Base-by-base conservation (phyloP, 495 filamentous ascomycete genomes). In the Annulohypoxylon stygium region DNA sequence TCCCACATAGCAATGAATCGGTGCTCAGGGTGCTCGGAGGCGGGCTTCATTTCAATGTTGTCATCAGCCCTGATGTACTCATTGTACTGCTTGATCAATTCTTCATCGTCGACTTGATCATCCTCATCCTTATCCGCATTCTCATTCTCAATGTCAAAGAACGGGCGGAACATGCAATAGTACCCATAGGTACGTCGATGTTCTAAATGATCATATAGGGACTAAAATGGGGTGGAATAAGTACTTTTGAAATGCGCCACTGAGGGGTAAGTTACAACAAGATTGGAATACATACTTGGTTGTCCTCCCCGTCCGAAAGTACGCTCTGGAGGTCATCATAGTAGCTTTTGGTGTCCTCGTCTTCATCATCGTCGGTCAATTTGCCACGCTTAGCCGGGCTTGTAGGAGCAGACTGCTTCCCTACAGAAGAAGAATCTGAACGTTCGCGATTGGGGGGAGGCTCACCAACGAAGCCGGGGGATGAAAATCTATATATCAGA, bases 131-230 rank as follows among this genome's bases (percentile, higher is more conserved):
- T 70, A 8, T 41, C 67, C 50, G 16, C 25, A 14, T 74, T 74
- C 62, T 74, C 71, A 53, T 67, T 67, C 51, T 74, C 48, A 14
- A 74, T 63, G 36, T 74, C 71, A 63, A 70, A 74, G 71, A 74
- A 70, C 0, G 71, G 71, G 18, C 71, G 66, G 41, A 70, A 58
- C 66, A 67, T 70, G 66, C 71, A 74, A 33, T 58, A 70, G 36
- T 70, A 70, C 3, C 66, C 62, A 70, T 57, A 67, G 25, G 55
- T 59, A 30, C 55, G 66, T 11, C 66, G 66, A n/a, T 55, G 8
- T 54, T 67, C 62, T 30, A 57, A 23, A 12, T 59, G 57, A 0
- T 74, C 71, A 12, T 61, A 16, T 14, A 51, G 11, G 4, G 39
- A 43, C 67, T 74, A 45, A 25, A 58, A 50, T 23, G 9, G 9